Percentiles rank a stretch among this genome's conserved stretches.
Conservation (phyloP, 1,139 yeast genomes). For the Sugiyamaella novakii region DNA sequence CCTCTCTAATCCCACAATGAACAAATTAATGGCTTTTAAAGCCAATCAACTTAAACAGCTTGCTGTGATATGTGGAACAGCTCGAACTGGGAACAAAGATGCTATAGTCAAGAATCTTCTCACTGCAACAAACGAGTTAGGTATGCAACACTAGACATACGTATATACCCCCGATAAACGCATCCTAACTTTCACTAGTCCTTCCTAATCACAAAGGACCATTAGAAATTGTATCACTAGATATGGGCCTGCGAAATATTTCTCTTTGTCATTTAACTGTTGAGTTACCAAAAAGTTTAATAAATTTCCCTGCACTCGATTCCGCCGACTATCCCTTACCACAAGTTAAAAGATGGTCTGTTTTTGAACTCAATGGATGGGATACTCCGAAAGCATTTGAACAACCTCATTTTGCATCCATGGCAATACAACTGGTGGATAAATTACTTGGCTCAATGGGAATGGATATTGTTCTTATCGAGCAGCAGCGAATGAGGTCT, state of each 20-base stretch:
- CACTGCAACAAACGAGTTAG: background rate
- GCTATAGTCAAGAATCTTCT: conserved; percentile 26
- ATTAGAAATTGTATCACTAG: conserved; percentile 43
- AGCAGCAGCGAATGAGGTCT: conserved; percentile 57
- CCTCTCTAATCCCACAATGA: too few species aligned
- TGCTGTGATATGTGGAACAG: conserved; percentile 33
- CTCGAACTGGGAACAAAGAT: conserved; percentile 32
- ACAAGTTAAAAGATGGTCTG: conserved; percentile 47
- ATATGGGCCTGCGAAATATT: conserved; percentile 49
- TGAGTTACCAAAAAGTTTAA: background rate
- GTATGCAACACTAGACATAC: too few species aligned
- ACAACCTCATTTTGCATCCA: conserved; percentile 36
- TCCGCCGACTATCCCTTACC: conserved; percentile 33
- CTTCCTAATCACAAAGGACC: background rate
- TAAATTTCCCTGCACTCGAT: background rate
- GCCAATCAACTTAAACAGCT: conserved; percentile 24
- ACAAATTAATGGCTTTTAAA: conserved; percentile 20
- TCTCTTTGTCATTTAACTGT: conserved; percentile 42
- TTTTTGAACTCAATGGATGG: conserved; percentile 46
- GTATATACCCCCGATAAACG: too few species aligned
- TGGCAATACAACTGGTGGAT: conserved; percentile 30
- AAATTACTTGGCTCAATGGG: conserved; percentile 13
- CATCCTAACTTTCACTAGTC: conserved; percentile 6
- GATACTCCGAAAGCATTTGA: conserved; percentile 26
- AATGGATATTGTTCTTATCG: conserved; percentile 47